A percentile compares a stretch with the other conserved stretches of the same genome.
Evolutionary conservation across 2,329 filamentous ascomycete genomes (phyloP).

Genomic region (Aspergillus nomiae): DNA sequence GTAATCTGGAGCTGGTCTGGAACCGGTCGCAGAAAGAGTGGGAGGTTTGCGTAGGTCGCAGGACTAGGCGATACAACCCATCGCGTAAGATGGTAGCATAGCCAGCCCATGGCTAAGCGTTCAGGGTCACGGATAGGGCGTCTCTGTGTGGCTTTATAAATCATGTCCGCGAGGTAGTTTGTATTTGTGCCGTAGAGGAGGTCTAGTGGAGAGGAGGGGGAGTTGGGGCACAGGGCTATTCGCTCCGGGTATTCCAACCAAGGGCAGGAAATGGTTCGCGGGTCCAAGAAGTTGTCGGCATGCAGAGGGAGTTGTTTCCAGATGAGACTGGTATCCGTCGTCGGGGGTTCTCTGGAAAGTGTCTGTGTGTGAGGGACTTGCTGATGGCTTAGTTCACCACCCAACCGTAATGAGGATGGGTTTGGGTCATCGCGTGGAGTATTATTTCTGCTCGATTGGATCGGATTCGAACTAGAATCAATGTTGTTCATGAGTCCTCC

Average conservation of each 20-base stretch:
- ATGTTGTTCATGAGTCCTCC: background rate
- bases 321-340: background rate
- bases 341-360: background rate
- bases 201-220: slow-evolving; percentile 26
- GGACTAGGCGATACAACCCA: slow-evolving; percentile 27
- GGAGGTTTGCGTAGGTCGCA: slow-evolving; percentile 21
- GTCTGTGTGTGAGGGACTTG: background rate
- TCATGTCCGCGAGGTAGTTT: slow-evolving; percentile 28
- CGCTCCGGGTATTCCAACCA: slow-evolving; percentile 24
- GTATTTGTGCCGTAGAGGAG: slow-evolving; percentile 29
- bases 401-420: background rate
- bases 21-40: slow-evolving; percentile 20
- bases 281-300: slow-evolving; percentile 17
- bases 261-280: slow-evolving; percentile 1
- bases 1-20: slow-evolving; percentile 21
- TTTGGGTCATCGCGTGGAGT: background rate
- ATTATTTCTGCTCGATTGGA: background rate
- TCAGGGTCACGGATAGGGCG: slow-evolving; percentile 30
- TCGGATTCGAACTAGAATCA: background rate
- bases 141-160: slow-evolving; percentile 20
- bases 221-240: slow-evolving; percentile 23
- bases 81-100: slow-evolving; percentile 23
- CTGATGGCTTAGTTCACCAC: background rate
- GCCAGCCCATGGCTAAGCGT: slow-evolving; percentile 24
- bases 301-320: slow-evolving; percentile 21